phyloP scores from a whole-genome alignment of 2,329 filamentous ascomycete species.

The Fusarium mexicanum region DNA sequence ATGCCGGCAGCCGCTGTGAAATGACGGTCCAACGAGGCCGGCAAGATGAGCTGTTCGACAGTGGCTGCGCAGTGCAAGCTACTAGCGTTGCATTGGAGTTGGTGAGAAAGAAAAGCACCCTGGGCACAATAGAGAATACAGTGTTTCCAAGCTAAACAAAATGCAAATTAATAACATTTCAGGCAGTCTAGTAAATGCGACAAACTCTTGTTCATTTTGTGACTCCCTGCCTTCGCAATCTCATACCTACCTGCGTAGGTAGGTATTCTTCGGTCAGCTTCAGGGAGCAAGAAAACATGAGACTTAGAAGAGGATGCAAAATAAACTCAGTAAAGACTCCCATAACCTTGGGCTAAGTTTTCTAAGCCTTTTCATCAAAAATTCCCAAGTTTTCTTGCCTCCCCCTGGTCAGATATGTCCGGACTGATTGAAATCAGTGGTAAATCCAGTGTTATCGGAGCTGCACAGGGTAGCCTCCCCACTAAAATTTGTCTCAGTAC shows the following conservation, averaged over 20 bases:
- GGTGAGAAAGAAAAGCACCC: neutral
- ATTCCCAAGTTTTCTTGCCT: neutral
- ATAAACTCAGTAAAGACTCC: too few relatives aligned
- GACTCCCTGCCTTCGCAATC: neutral
- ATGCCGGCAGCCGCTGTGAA: neutral
- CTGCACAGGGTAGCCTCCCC: conserved; percentile 7
- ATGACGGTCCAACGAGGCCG: neutral
- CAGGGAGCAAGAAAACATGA: neutral
- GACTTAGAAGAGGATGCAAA: neutral
- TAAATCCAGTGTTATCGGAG: neutral
- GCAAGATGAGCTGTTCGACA: neutral
- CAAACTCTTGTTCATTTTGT: too few relatives aligned
- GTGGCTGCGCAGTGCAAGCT: neutral
- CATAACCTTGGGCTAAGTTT: neutral
- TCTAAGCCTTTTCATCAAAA: neutral
- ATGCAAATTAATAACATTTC: neutral
- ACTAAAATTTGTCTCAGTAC: conserved; percentile 18
- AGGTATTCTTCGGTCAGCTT: neutral
- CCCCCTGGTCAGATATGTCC: neutral
- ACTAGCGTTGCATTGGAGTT: neutral
- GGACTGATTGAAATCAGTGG: neutral
- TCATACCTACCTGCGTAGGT: too few relatives aligned
- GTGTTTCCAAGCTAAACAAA: neutral
- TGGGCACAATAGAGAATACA: too few relatives aligned
- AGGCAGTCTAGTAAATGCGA: neutral